Evolutionary conservation across 306 rosid species (phyloP), one percentile per base, ranked within the genome.

Genomic region (Acacia crassicarpa): DNA sequence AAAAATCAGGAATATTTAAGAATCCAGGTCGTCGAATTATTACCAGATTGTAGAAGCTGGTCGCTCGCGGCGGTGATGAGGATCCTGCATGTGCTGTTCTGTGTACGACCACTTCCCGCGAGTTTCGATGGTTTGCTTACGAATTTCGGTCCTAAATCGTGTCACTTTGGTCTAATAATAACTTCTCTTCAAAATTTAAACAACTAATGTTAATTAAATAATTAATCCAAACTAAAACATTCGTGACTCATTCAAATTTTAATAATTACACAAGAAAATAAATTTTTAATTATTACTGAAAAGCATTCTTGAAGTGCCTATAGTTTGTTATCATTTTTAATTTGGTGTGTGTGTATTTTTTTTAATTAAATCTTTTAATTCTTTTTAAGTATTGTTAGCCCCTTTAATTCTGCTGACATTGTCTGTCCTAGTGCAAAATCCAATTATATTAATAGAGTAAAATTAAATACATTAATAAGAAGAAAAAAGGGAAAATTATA

Each of bases 381-480:
- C 0, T 38, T 38, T 38, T 38, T 33, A 0, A 0, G 4, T 33
- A 33, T 1, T 3, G 6, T 3, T 33, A 33, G 38, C 38, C 6
- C 38, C 40, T 35, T 0, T 35, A 38, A 38, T 6, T 38, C 1
- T 38, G 6, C 1, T 38, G 41, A 6, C 41, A 38, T 38, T 38
- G 41, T 38, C 6, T 0, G 1, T 38, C 1, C 1, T 5, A 6
- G 0, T 6, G 0, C 0, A 0, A 6, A 38, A 38, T 38, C 8
- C 8, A 38, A 38, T 38, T 38, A 0, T 38, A 1, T 38, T 38
- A 38, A 6, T 38, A 38, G 8, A 38, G 0, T 38, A 38, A 38
- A 38, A 6, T 38, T 6, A 38, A 38, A 38, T 0, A 6, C 6
- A 38, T 38, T 6, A 38, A 38, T 38, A 6, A 38, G 41, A 6